phyloP scores from a whole-genome alignment of 2,329 filamentous ascomycete genomes.

The Furcasterigmium furcatum region DNA sequence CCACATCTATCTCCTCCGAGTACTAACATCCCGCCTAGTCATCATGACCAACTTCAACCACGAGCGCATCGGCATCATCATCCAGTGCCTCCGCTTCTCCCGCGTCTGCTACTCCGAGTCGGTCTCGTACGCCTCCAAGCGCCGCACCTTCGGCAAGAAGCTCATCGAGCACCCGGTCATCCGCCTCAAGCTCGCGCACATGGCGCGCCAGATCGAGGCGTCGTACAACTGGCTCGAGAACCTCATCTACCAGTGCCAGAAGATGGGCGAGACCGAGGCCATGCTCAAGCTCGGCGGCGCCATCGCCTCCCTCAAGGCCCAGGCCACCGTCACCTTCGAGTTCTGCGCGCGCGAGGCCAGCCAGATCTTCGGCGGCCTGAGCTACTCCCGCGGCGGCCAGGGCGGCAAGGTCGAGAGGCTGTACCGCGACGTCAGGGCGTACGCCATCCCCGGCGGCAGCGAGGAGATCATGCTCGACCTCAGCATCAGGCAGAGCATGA shows the following conservation, averaged over 20 bases:
- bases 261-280: slow-evolving; percentile 91
- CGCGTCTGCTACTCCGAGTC: slow-evolving; percentile 97
- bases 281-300: slow-evolving; percentile 95
- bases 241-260: slow-evolving; percentile 86
- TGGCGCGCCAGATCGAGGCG: slow-evolving; percentile 97
- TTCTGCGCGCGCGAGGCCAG: slow-evolving; percentile 95
- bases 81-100: slow-evolving; percentile 92
- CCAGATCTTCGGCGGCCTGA: slow-evolving; percentile 95
- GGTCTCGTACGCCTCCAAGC: slow-evolving; percentile 96
- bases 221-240: slow-evolving; percentile 97
- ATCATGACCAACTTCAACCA: slow-evolving; percentile 99
- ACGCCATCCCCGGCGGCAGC: slow-evolving; percentile 91
- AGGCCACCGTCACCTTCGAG: slow-evolving; percentile 91
- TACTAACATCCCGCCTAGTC: slow-evolving; percentile 45
- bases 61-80: slow-evolving; percentile 97
- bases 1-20: background rate
- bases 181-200: slow-evolving; percentile 94
- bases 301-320: slow-evolving; percentile 91
- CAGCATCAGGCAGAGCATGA: slow-evolving; percentile 86
- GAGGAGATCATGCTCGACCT: slow-evolving; percentile 99
- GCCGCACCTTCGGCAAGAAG: slow-evolving; percentile 92
- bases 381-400: slow-evolving; percentile 89
- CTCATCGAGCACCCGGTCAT: slow-evolving; percentile 97
- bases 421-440: slow-evolving; percentile 92
- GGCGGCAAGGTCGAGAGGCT: slow-evolving; percentile 92